Conservation (phyloP, 345 rosid species). For the Dipteronia sinensis region DNA sequence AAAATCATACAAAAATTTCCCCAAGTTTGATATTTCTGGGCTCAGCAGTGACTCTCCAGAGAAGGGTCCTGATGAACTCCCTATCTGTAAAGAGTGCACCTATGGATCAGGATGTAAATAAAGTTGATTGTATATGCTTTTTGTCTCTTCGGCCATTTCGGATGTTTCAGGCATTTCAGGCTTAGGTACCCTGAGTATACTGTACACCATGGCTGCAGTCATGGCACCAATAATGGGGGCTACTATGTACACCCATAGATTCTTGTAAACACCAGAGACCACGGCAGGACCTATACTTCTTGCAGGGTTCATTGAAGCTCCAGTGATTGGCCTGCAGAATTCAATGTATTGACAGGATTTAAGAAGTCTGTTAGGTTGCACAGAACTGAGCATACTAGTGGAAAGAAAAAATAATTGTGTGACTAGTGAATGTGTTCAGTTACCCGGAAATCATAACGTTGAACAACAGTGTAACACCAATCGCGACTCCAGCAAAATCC, state of each 20-base stretch:
- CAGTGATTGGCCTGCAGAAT: slow-evolving; percentile 51
- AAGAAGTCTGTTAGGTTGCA: neutral
- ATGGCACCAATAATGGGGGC: slow-evolving; percentile 49
- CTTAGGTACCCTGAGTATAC: slow-evolving; percentile 32
- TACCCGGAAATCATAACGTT: slow-evolving; percentile 54
- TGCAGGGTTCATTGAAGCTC: slow-evolving; percentile 64
- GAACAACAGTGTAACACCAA: slow-evolving; percentile 39
- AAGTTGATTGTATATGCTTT: slow-evolving; percentile 29
- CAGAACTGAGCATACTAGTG: neutral
- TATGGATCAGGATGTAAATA: slow-evolving; percentile 31
- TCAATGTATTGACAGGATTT: neutral
- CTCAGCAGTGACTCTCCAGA: neutral
- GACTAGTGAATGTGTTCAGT: neutral
- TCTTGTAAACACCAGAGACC: slow-evolving; percentile 42
- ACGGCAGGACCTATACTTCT: slow-evolving; percentile 59
- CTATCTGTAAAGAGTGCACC: neutral
- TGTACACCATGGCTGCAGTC: slow-evolving; percentile 35
- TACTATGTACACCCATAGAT: slow-evolving; percentile 44
- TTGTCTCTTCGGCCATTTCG: slow-evolving; percentile 22
- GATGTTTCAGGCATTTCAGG: slow-evolving; percentile 25
- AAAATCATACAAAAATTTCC: neutral
- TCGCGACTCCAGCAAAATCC: slow-evolving; percentile 38
- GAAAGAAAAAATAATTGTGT: neutral
- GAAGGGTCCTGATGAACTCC: neutral
- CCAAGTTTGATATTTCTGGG: neutral